Conservation (phyloP, 306 rosid genomes). For the Pyrus betulifolia region DNA sequence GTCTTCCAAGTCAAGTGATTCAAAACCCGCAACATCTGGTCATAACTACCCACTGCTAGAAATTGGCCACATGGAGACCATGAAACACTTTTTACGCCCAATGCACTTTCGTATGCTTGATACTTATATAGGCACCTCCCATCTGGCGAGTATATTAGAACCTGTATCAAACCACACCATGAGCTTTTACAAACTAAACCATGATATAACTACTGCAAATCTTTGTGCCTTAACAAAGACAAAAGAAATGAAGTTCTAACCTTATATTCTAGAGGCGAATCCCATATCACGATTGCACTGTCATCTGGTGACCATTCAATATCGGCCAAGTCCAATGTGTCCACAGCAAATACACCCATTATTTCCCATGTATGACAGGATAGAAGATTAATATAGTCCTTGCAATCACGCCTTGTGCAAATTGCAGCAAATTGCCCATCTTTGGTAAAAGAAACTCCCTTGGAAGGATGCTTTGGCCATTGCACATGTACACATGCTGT, state of each 20-base stretch:
- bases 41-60: slow-evolving; percentile 96
- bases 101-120: slow-evolving; percentile 95
- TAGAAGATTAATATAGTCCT: slow-evolving; percentile 76
- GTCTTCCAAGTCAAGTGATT: slow-evolving; percentile 96
- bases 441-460: slow-evolving; percentile 83
- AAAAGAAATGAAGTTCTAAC: slow-evolving; percentile 23
- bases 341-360: slow-evolving; percentile 85
- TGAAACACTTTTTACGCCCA: slow-evolving; percentile 87
- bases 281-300: slow-evolving; percentile 95
- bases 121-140: slow-evolving; percentile 92
- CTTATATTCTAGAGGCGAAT: slow-evolving; percentile 93
- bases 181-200: slow-evolving; percentile 8
- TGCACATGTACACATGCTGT: slow-evolving; percentile 95
- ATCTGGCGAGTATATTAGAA: slow-evolving; percentile 88
- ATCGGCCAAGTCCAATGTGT: slow-evolving; percentile 88
- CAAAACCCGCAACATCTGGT: slow-evolving; percentile 91
- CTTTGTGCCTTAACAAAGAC: not conserved
- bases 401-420: slow-evolving; percentile 94
- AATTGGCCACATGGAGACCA: slow-evolving; percentile 99
- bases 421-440: slow-evolving; percentile 94
- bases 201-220: not conserved
- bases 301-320: slow-evolving; percentile 98
- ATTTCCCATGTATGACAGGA: slow-evolving; percentile 96
- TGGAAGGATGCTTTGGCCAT: slow-evolving; percentile 92
- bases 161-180: slow-evolving; percentile 46